Conservation (phyloP, 2,329 filamentous ascomycete genomes). For the Aspergillus sp. region DNA sequence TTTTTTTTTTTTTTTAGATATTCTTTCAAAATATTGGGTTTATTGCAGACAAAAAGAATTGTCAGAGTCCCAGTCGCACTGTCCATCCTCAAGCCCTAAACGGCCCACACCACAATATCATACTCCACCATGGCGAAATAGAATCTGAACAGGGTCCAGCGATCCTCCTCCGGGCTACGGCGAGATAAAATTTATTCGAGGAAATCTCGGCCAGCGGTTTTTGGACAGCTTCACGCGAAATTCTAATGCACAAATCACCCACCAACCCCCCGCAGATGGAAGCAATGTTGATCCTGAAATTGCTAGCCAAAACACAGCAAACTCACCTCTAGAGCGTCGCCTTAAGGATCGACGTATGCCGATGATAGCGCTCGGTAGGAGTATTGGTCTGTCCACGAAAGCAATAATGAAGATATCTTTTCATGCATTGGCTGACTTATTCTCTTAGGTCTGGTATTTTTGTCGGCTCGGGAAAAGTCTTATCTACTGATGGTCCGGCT, state of each 20-base stretch:
- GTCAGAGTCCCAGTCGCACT: not conserved
- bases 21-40: too few relatives aligned
- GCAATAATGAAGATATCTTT: not conserved
- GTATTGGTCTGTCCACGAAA: slow-evolving; percentile 55
- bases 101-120: not conserved
- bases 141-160: slow-evolving; percentile 13
- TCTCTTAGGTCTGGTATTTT: slow-evolving; percentile 66
- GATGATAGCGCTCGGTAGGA: slow-evolving; percentile 96
- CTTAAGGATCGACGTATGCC: slow-evolving; percentile 82
- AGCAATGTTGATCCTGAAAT: slow-evolving; percentile 57
- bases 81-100: not conserved
- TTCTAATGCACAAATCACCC: slow-evolving; percentile 34
- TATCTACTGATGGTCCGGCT: slow-evolving; percentile 68
- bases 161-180: slow-evolving; percentile 27
- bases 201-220: slow-evolving; percentile 22
- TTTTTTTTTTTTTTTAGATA: too few relatives aligned
- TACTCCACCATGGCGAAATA: slow-evolving; percentile 18
- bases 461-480: slow-evolving; percentile 68
- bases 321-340: slow-evolving; percentile 66
- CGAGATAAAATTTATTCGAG: slow-evolving; percentile 18
- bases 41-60: not conserved
- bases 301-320: slow-evolving; percentile 57
- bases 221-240: slow-evolving; percentile 41
- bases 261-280: slow-evolving; percentile 42
- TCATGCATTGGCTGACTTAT: slow-evolving; percentile 8